Conservation (phyloP, 495 filamentous ascomycete genomes). For the Penicillium coprophilum region DNA sequence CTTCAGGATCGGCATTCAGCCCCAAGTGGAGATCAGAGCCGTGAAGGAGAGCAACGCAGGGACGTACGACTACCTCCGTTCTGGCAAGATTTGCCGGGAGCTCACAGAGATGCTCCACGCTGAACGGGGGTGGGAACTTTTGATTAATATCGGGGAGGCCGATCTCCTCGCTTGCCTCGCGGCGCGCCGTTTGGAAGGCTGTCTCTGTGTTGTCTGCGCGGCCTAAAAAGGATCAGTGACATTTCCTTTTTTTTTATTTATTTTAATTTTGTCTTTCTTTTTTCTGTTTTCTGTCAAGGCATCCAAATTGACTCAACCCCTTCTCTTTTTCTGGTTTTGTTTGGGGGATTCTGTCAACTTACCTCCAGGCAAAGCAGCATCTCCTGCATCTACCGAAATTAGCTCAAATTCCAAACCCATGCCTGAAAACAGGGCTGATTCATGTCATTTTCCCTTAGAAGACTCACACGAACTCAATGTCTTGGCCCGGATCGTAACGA, state of each 20-base stretch:
- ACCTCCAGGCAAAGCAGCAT: constrained; percentile 86
- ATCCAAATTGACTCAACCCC: background rate
- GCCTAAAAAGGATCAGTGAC: constrained; percentile 26
- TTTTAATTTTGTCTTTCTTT: constrained; percentile 1
- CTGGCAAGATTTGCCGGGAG: constrained; percentile 76
- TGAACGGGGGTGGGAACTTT: constrained; percentile 66
- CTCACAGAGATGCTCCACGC: constrained; percentile 80
- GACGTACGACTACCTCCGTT: constrained; percentile 78
- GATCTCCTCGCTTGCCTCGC: constrained; percentile 90
- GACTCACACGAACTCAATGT: constrained; percentile 61
- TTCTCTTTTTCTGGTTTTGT: background rate
- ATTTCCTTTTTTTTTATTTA: constrained; percentile 4
- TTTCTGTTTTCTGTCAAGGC: background rate
- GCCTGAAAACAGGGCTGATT: constrained; percentile 1
- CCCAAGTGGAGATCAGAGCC: constrained; percentile 46
- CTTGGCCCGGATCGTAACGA: constrained; percentile 82
- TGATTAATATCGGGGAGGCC: constrained; percentile 68
- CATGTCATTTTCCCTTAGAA: background rate
- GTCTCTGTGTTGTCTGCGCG: constrained; percentile 54
- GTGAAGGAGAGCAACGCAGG: constrained; percentile 81
- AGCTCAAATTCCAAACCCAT: constrained; percentile 20
- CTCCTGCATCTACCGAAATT: constrained; percentile 55
- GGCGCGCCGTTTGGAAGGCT: constrained; percentile 72
- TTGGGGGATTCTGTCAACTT: constrained; percentile 34
- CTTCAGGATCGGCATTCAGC: constrained; percentile 56